Evolutionary conservation across 352 stramenopile genomes (phyloP).

Genomic region (Pythium monospermum): DNA sequence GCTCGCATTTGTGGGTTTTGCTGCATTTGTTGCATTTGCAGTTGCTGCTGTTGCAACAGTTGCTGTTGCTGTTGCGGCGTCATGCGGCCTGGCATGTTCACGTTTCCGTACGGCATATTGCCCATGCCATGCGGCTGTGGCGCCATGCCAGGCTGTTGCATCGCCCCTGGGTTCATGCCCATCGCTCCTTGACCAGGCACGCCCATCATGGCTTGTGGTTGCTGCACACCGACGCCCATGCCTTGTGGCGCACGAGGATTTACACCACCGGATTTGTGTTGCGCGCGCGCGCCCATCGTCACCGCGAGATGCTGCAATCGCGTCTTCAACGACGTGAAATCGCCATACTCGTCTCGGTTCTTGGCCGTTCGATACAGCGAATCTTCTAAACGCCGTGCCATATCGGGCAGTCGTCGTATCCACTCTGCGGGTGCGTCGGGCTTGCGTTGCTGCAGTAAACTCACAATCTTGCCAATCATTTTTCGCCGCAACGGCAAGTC

Average conservation of each 20-base stretch:
- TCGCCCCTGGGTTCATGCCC: constrained; percentile 23
- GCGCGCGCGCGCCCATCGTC: constrained; percentile 79
- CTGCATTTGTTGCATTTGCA: constrained; percentile 82
- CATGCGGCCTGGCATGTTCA: constrained; percentile 56
- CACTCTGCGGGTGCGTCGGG: constrained; percentile 96
- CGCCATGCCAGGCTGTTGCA: constrained; percentile 38
- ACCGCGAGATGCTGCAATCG: constrained; percentile 95
- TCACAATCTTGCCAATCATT: constrained; percentile 94
- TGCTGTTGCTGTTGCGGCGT: constrained; percentile 83
- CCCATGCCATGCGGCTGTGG: constrained; percentile 56
- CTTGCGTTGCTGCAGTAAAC: constrained; percentile 95
- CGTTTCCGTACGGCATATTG: constrained; percentile 63
- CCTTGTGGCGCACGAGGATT: constrained; percentile 33
- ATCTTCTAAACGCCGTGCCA: constrained; percentile 97
- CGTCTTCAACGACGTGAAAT: constrained; percentile 95
- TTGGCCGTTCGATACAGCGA: constrained; percentile 93
- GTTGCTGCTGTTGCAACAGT: constrained; percentile 69
- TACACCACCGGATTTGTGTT: constrained; percentile 62
- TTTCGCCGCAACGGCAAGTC: constrained; percentile 80
- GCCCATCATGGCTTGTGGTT: constrained; percentile 43
- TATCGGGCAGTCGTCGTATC: constrained; percentile 97
- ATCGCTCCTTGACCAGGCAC: constrained; percentile 35
- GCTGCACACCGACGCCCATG: constrained; percentile 23
- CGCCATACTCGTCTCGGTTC: constrained; percentile 94
- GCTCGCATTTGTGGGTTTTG: constrained; percentile 79